These are phyloP conservation scores for Halophytophthora polymorphica DNA, from an alignment of 352 stramenopile species.

Conservation along the genomic window DNA sequence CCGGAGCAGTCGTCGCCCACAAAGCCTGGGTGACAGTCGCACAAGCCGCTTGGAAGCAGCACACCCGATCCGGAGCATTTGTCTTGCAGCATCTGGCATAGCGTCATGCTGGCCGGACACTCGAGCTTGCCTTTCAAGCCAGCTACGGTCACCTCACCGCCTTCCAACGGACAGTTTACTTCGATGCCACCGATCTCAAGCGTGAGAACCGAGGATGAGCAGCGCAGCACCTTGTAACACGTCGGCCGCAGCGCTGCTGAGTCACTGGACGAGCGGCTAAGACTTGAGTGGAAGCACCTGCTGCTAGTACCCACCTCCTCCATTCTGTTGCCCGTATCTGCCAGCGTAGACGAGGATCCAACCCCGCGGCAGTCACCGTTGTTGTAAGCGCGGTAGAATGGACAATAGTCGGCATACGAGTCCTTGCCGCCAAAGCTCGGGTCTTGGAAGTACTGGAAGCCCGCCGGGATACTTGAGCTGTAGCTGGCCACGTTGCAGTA, in stretches of 20 bases:
- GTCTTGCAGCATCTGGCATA: slow-evolving; percentile 68
- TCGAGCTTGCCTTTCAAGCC: slow-evolving; percentile 48
- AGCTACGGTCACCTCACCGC: slow-evolving; percentile 46
- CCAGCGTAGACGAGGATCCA: slow-evolving; percentile 33
- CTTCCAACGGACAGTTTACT: slow-evolving; percentile 58
- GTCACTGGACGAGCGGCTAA: slow-evolving; percentile 41
- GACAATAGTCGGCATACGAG: slow-evolving; percentile 76
- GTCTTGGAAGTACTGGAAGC: slow-evolving; percentile 83
- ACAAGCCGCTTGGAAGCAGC: slow-evolving; percentile 42
- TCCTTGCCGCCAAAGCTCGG: slow-evolving; percentile 50
- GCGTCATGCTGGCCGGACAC: slow-evolving; percentile 40
- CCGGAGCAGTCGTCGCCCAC: slow-evolving; percentile 52
- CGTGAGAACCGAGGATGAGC: slow-evolving; percentile 32
- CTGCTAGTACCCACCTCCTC: slow-evolving; percentile 48
- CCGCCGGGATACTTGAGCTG: slow-evolving; percentile 59
- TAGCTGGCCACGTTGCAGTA: slow-evolving; percentile 77
- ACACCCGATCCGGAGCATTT: slow-evolving; percentile 67
- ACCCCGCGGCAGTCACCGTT: slow-evolving; percentile 75
- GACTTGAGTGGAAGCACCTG: slow-evolving; percentile 72
- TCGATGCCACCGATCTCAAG: slow-evolving; percentile 48
- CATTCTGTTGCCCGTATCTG: slow-evolving; percentile 44
- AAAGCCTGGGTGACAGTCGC: slow-evolving; percentile 55
- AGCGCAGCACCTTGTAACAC: slow-evolving; percentile 63
- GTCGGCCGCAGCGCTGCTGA: slow-evolving; percentile 30
- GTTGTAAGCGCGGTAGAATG: slow-evolving; percentile 73